Evolutionary conservation across 257 asterid genomes (phyloP).

Genomic region (Solanum medicagineum): DNA sequence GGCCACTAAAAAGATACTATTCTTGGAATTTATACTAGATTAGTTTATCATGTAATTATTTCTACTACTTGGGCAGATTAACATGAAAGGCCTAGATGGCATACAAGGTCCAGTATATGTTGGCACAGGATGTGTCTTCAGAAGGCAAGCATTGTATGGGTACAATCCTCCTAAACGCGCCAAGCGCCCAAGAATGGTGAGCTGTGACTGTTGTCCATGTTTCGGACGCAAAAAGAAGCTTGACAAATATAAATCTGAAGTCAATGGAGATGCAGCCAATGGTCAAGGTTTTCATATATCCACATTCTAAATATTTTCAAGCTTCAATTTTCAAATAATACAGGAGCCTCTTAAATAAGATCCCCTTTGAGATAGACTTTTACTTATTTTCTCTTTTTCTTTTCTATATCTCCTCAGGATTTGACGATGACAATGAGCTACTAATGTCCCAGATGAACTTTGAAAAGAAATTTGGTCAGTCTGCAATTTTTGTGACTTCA

Average conservation of each 20-base stretch:
- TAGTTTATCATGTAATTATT: not conserved
- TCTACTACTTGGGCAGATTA: constrained; percentile 36
- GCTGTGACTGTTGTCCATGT: constrained; percentile 91
- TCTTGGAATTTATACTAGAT: not conserved
- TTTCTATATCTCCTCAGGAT: constrained; percentile 27
- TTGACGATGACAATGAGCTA: constrained; percentile 69
- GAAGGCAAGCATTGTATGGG: constrained; percentile 83
- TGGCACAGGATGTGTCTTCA: constrained; percentile 88
- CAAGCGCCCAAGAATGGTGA: constrained; percentile 78
- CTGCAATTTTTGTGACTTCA: constrained; percentile 80
- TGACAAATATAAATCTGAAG: constrained; percentile 37
- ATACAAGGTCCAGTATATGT: constrained; percentile 95
- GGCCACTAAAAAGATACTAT: not conserved
- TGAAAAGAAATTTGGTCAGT: constrained; percentile 90
- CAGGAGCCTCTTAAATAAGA: not conserved
- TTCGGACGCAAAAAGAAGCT: constrained; percentile 71
- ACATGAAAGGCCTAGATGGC: constrained; percentile 92
- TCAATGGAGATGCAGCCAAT: constrained; percentile 33
- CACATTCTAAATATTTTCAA: not conserved
- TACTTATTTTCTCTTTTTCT: not conserved
- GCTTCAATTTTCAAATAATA: not conserved
- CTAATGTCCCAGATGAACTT: constrained; percentile 86
- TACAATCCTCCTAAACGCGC: constrained; percentile 77
- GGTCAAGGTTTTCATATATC: constrained; percentile 35
- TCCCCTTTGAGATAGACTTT: not conserved